Evolutionary conservation across 228 moss, liverwort and hornwort genomes (phyloP), one percentile per base, ranked within the genome.

Genomic region (Sphagnum magellanicum): DNA sequence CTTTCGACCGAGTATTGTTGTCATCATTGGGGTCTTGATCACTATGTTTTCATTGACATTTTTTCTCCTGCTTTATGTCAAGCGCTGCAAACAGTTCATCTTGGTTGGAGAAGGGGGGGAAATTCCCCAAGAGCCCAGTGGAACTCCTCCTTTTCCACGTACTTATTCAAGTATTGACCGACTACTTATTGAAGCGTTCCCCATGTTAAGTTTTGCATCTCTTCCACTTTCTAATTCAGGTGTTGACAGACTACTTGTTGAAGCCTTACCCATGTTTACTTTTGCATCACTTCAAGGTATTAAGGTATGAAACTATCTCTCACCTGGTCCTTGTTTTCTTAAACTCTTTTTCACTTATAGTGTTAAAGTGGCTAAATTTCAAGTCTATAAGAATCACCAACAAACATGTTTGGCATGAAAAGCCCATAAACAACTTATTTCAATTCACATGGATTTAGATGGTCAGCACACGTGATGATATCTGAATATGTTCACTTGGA

Each of bases 41-140:
- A 81, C 85, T 6, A 79, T 85, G 81, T 81, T 85, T 55, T 78
- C 78, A 0, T 74, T 85, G 32, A 85, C 85, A 5, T 85, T 85
- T 69, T 53, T 85, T 12, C 78, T 85, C 4, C 74, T 85, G 5
- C 74, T 85, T 10, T 85, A 85, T 63, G 85, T 81, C 15, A 85
- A 81, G 74, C 85, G 81, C 61, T 85, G 85, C 67, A 85, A 85
- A 61, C 64, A 78, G 51, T 73, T 67, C 49, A 72, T 78, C 5
- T 73, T 76, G 49, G 65, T 73, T 10, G 75, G 73, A 2, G 68
- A 69, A 0, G 84, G 76, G 16, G 81, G 63, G 12, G 55, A 55
- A 12, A 55, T 55, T 8, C 55, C 55, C 9, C 8, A 8, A 8
- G 55, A 12, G 10, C 68, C 73, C 4, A 73, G 75, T 5, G 48